A percentile compares a stretch with the other conserved stretches of the same genome.
phyloP scores from a whole-genome alignment of 306 rosid species.

The Comarum palustre region DNA sequence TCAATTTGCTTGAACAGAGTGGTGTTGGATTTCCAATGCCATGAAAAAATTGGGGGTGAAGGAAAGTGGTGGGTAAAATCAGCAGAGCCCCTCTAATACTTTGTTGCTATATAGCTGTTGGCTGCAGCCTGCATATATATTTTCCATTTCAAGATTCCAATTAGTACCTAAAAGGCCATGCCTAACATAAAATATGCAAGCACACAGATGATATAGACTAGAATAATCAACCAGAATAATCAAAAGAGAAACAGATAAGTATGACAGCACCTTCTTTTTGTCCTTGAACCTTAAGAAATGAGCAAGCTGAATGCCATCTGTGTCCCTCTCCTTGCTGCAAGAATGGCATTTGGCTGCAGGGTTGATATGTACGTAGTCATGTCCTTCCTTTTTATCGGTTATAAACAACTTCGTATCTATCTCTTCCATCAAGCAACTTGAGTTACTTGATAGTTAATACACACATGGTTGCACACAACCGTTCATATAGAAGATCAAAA shows the following conservation, averaged over 20 bases:
- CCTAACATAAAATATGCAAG: constrained; percentile 13
- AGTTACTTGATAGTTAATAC: background rate
- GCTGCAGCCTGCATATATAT: background rate
- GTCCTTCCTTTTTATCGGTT: background rate
- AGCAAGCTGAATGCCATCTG: constrained; percentile 18
- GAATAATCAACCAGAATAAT: background rate
- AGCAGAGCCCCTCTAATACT: constrained; percentile 21
- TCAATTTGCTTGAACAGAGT: constrained; percentile 37
- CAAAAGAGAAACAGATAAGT: background rate
- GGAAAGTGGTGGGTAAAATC: constrained; percentile 3
- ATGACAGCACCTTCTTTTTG: constrained; percentile 13
- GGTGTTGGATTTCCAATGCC: constrained; percentile 41
- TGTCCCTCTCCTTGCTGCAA: constrained; percentile 2
- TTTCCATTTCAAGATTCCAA: constrained; percentile 20
- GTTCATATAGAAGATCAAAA: background rate
- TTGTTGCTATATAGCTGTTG: constrained; percentile 2
- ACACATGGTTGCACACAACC: background rate
- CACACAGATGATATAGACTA: background rate
- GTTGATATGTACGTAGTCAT: background rate
- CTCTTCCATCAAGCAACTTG: background rate
- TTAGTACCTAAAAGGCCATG: constrained; percentile 18
- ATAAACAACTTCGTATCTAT: background rate
- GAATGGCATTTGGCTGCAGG: background rate
- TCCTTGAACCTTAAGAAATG: background rate
- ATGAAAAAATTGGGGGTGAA: constrained; percentile 15